A percentile compares a stretch with the other conserved stretches of the same genome.
Evolutionary conservation across 345 rosid species (phyloP).

Genomic region (Anacardium occidentale): DNA sequence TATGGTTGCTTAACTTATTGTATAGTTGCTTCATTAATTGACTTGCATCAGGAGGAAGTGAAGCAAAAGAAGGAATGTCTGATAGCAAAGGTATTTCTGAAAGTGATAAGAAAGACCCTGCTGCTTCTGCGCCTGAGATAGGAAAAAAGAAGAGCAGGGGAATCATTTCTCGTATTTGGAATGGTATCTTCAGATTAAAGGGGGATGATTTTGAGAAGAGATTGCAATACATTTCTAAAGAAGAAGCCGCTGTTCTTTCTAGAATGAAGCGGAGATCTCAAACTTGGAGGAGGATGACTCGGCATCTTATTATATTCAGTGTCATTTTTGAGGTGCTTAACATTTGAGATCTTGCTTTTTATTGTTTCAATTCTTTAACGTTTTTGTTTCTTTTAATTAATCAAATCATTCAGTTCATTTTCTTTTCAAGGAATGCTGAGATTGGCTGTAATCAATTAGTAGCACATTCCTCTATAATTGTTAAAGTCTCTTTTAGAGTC

Average conservation of each 20-base stretch:
- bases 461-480: background rate
- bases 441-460: background rate
- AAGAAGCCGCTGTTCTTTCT: constrained; percentile 68
- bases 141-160: constrained; percentile 56
- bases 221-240: constrained; percentile 71
- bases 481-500: background rate
- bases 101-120: constrained; percentile 32
- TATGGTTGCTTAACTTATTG: background rate
- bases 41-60: background rate
- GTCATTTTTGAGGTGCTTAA: constrained; percentile 69
- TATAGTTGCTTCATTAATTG: background rate
- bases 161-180: constrained; percentile 71
- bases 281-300: constrained; percentile 57
- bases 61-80: constrained; percentile 30
- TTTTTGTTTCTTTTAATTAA: background rate
- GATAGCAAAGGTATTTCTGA: constrained; percentile 35
- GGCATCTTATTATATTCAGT: constrained; percentile 62
- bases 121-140: constrained; percentile 15
- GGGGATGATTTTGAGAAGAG: constrained; percentile 93
- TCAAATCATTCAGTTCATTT: background rate
- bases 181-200: constrained; percentile 50
- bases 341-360: background rate
- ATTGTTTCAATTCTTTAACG: background rate
- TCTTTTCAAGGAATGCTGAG: background rate
- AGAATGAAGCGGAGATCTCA: constrained; percentile 66